Conservation (phyloP, 116 monocot genomes). For the Phalaenopsis hybrid region DNA sequence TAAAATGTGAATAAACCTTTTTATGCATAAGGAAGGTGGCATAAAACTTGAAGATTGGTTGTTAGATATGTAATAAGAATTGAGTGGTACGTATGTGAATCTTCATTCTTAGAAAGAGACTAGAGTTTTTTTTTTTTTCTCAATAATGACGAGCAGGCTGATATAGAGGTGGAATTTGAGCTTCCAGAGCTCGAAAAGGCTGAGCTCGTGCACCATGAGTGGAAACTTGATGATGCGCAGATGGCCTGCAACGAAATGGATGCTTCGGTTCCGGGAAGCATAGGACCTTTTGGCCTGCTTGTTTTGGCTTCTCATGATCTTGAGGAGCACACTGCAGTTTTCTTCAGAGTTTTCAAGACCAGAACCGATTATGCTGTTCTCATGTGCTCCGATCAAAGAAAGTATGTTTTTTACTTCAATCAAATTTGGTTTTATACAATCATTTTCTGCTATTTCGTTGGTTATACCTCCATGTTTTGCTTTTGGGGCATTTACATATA, state of each 20-base stretch:
- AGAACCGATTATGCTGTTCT: conserved; percentile 24
- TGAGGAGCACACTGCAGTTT: conserved; percentile 54
- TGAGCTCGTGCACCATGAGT: conserved; percentile 36
- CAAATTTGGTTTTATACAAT: no score
- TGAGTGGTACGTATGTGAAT: no score
- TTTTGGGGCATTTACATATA: no score
- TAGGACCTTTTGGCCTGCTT: conserved; percentile 72
- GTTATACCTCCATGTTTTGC: no score
- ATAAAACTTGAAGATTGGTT: no score
- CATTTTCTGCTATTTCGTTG: no score
- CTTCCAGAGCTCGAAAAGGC: conserved; percentile 44
- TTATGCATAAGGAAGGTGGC: no score
- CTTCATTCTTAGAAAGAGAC: not conserved
- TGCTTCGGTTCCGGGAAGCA: conserved; percentile 21
- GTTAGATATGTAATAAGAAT: no score
- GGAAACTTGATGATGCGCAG: conserved; percentile 29
- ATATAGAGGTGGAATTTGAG: conserved; percentile 58
- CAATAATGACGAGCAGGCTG: conserved; percentile 32
- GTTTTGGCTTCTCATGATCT: conserved; percentile 47
- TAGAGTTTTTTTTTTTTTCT: not conserved
- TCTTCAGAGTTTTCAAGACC: conserved; percentile 56
- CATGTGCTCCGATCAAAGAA: conserved; percentile 66
- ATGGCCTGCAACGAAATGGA: conserved; percentile 29
- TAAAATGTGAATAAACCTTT: no score
- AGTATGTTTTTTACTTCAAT: no score